Conservation (phyloP, 1,139 yeast species). For the Saccharomyces hybrid region DNA sequence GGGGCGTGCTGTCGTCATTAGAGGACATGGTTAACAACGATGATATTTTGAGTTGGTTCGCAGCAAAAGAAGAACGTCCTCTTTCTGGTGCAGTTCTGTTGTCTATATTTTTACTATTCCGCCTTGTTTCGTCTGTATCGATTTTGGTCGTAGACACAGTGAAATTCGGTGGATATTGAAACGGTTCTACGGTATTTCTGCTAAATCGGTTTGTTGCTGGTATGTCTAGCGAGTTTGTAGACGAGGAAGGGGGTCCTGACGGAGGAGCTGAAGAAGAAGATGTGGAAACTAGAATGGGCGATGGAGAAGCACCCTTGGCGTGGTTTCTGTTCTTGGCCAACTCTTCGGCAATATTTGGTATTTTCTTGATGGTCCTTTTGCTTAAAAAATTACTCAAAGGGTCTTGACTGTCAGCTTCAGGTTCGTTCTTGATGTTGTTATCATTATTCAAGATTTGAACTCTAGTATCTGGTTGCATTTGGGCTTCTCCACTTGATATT, state of each 20-base stretch:
- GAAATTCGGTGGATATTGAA: neutral
- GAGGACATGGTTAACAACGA: constrained; percentile 6
- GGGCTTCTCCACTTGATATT: neutral
- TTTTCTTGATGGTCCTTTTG: constrained; percentile 5
- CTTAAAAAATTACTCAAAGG: neutral
- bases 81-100: neutral
- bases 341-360: constrained; percentile 30
- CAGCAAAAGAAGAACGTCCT: constrained; percentile 3
- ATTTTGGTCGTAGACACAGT: neutral
- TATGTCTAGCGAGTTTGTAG: neutral
- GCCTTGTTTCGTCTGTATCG: neutral
- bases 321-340: constrained; percentile 29
- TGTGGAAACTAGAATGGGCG: constrained; percentile 10
- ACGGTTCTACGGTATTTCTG: neutral
- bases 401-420: neutral
- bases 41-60: constrained; percentile 5
- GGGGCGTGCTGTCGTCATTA: neutral
- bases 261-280: constrained; percentile 5
- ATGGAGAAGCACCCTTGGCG: constrained; percentile 16
- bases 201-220: neutral
- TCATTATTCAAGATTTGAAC: neutral
- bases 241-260: constrained; percentile 1
- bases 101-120: constrained; percentile 4
- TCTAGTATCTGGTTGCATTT: neutral
- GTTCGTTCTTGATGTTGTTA: neutral